These are phyloP conservation scores for Plasmodium gonderi DNA, from an alignment of 169 alveolate species.

Conservation along the genomic window DNA sequence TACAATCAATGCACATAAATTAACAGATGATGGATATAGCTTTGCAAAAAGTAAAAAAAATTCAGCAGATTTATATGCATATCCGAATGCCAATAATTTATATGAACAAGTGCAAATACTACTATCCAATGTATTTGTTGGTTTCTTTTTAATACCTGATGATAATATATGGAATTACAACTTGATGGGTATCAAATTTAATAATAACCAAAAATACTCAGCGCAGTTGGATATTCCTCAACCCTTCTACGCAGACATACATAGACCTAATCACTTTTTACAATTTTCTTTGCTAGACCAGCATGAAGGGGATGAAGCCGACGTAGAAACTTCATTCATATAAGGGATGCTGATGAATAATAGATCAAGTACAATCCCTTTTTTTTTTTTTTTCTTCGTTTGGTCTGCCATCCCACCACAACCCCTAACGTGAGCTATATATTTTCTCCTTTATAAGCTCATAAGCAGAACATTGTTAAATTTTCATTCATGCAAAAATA, in stretches of 20 bases:
- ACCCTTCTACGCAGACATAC: slow-evolving; percentile 97
- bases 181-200: slow-evolving; percentile 96
- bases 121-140: slow-evolving; percentile 97
- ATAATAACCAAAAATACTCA: slow-evolving; percentile 93
- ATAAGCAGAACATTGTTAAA: no score
- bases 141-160: slow-evolving; percentile 99
- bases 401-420: no score
- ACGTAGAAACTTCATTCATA: slow-evolving; percentile 63
- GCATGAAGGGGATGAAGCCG: slow-evolving; percentile 67
- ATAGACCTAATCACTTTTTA: slow-evolving; percentile 94
- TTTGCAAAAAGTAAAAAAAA: slow-evolving; percentile 91
- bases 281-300: slow-evolving; percentile 85
- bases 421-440: no score
- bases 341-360: not conserved
- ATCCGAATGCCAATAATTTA: slow-evolving; percentile 57
- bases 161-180: slow-evolving; percentile 99
- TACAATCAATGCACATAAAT: slow-evolving; percentile 94
- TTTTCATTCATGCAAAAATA: no score
- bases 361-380: no score
- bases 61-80: slow-evolving; percentile 74
- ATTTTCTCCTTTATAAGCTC: no score
- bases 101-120: slow-evolving; percentile 94
- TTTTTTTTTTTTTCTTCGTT: not conserved
- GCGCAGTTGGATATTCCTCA: slow-evolving; percentile 95
- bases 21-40: slow-evolving; percentile 94